Base-by-base conservation (phyloP, 2,329 filamentous ascomycete species). In the Aspergillus texensis region DNA sequence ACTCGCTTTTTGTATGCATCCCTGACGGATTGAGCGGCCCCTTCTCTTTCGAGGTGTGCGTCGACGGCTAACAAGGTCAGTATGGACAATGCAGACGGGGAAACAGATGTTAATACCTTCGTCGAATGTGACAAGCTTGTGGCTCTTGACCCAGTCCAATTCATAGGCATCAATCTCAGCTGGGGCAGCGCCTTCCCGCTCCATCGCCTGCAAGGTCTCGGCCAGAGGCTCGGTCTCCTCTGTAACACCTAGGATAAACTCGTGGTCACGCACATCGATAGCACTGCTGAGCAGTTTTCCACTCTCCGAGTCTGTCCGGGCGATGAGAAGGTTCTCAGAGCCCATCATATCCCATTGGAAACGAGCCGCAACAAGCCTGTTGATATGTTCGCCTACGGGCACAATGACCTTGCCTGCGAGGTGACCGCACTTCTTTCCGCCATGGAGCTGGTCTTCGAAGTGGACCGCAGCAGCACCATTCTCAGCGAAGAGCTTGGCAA, bases 261-360 rank as follows among this genome's bases (percentile, higher is more conserved):
- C 94, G 78, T 99, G 95, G 75, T 99, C 95, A 63, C 95, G 91
- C 6, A 93, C 90, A 74, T 99, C 95, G 66, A 99, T 91, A 16
- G 93, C 92, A 64, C 91, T 96, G 63, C 91, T 96, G 61, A 99
- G 85, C 26, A 99, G 86, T 76, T 90, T 94, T 53, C 94, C 95
- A 66, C 92, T 96, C 79, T 98, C 95, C 0, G 93, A 96, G 78
- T 99, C 95, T 1, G 95, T 98, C 62, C 95, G 89, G 3, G 95
- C 95, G 75, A 99, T 95, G 48, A 98, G 88, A 4, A 98, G 85
- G 77, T 96, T 98, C 81, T 99, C 95, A 58, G 88, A 89, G 54
- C 94, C 95, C 94, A 99, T 98, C 71, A 97, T 85, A 74, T 99
- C 95, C 94, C 94, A 99, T 75, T 99, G 95, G 82, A 97, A 97